phyloP scores from a whole-genome alignment of 2,329 filamentous ascomycete genomes.

The Erysiphe pisi region DNA sequence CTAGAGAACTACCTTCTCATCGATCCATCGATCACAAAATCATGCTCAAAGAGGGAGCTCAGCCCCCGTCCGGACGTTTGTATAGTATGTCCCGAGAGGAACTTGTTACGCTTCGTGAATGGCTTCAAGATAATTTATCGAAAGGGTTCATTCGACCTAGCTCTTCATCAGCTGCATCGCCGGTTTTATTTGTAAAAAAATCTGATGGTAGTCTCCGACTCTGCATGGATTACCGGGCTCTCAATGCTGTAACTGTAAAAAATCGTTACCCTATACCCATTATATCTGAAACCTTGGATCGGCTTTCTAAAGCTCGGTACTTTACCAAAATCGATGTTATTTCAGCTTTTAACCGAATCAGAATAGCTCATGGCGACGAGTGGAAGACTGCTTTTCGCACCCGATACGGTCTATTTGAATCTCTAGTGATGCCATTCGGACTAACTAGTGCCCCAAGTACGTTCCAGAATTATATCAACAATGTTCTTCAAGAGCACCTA shows the following conservation, averaged over 20 bases:
- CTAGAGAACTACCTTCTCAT: too few species aligned
- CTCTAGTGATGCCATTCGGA: neutral
- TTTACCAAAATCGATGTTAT: conserved; percentile 9
- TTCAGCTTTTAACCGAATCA: conserved; percentile 15
- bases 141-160: conserved; percentile 19
- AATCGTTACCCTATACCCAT: conserved; percentile 21
- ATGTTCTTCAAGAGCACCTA: neutral
- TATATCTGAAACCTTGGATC: neutral
- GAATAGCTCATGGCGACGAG: conserved; percentile 12
- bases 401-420: neutral
- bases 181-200: conserved; percentile 15
- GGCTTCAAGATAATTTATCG: conserved; percentile 12
- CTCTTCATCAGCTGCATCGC: neutral
- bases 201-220: neutral
- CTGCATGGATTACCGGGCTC: conserved; percentile 12
- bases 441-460: neutral
- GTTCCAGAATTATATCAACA: neutral
- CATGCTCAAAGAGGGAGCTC: neutral
- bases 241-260: neutral
- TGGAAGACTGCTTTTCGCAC: conserved; percentile 9
- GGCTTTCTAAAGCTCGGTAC: neutral
- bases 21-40: too few species aligned
- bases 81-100: conserved; percentile 20
- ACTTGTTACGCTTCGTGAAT: neutral
- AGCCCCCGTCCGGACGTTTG: neutral